phyloP scores from a whole-genome alignment of 129 eudicot species.

The Apium graveolens region DNA sequence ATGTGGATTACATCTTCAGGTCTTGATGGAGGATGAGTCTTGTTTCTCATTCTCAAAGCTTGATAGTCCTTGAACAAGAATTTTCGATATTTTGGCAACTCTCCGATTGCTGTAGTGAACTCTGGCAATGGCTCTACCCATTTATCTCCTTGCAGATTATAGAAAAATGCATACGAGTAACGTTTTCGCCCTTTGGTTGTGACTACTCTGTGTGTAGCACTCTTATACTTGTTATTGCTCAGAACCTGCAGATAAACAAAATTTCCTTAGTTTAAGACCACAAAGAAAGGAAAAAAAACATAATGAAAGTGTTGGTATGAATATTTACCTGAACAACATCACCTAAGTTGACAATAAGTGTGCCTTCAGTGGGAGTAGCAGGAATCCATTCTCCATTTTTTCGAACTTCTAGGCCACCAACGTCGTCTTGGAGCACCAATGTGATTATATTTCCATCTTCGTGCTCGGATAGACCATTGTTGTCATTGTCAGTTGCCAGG shows the following conservation, averaged over 20 bases:
- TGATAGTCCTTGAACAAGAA: constrained; percentile 39
- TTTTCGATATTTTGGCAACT: constrained; percentile 9
- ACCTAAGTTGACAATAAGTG: constrained; percentile 7
- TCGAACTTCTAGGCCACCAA: constrained; percentile 5
- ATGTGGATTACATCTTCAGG: constrained; percentile 45
- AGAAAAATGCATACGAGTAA: constrained; percentile 12
- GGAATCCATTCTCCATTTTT: constrained; percentile 8
- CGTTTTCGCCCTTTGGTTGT: neutral
- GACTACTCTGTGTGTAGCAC: constrained; percentile 16
- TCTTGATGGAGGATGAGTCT: constrained; percentile 52
- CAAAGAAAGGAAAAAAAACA: neutral
- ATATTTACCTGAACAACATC: constrained; percentile 5
- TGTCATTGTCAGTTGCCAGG: neutral
- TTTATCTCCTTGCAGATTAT: neutral
- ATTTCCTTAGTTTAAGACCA: neutral
- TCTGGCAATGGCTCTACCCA: constrained; percentile 12
- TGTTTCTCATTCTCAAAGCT: constrained; percentile 52
- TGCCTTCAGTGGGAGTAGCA: neutral
- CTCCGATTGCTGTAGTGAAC: constrained; percentile 5
- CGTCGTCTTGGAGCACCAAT: constrained; percentile 8
- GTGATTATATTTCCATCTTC: constrained; percentile 1
- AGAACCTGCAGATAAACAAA: constrained; percentile 4
- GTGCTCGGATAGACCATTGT: neutral
- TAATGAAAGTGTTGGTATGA: neutral
- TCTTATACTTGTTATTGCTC: constrained; percentile 18